phyloP scores from a whole-genome alignment of 805 yeast species.

The Metschnikowia continentalis region DNA sequence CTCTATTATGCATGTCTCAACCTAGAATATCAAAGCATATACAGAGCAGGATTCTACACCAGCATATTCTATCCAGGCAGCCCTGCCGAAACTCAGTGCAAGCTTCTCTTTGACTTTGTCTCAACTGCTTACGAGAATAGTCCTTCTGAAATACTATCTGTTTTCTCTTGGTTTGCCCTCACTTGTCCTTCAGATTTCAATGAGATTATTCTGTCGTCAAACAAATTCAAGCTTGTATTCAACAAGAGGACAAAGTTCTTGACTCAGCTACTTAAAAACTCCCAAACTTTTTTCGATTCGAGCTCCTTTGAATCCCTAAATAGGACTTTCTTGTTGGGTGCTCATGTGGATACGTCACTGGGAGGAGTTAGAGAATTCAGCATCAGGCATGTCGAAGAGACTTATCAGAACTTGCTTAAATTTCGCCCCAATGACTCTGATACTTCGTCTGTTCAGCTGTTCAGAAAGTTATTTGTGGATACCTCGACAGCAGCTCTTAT shows the following conservation, averaged over 20 bases:
- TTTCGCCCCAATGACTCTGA: slow-evolving; percentile 11
- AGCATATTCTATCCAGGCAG: slow-evolving; percentile 19
- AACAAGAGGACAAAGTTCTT: slow-evolving; percentile 36
- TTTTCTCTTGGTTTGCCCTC: slow-evolving; percentile 30
- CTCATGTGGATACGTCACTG: slow-evolving; percentile 21
- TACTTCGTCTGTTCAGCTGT: slow-evolving; percentile 4
- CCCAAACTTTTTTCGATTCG: slow-evolving; percentile 23
- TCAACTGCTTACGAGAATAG: slow-evolving; percentile 28
- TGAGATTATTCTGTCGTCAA: slow-evolving; percentile 27
- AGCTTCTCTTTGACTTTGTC: slow-evolving; percentile 31
- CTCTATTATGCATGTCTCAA: slow-evolving; percentile 29
- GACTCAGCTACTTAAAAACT: slow-evolving; percentile 25
- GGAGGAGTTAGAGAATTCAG: slow-evolving; percentile 26
- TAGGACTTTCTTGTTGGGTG: slow-evolving; percentile 34
- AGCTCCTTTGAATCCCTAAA: slow-evolving; percentile 35
- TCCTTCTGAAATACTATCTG: slow-evolving; percentile 17
- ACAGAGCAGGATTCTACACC: slow-evolving; percentile 35
- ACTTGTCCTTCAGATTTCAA: slow-evolving; percentile 34
- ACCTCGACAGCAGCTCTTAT: slow-evolving; percentile 34
- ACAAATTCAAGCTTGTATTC: slow-evolving; percentile 29
- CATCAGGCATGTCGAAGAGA: slow-evolving; percentile 28
- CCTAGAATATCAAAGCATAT: slow-evolving; percentile 33
- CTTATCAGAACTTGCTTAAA: slow-evolving; percentile 22
- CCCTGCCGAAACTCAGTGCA: slow-evolving; percentile 23
- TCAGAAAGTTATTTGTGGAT: slow-evolving; percentile 9